Evolutionary conservation across 1,284 basidiomycete species (phyloP), one percentile per base, ranked within the genome.

Genomic region (Boletus austroedulis): DNA sequence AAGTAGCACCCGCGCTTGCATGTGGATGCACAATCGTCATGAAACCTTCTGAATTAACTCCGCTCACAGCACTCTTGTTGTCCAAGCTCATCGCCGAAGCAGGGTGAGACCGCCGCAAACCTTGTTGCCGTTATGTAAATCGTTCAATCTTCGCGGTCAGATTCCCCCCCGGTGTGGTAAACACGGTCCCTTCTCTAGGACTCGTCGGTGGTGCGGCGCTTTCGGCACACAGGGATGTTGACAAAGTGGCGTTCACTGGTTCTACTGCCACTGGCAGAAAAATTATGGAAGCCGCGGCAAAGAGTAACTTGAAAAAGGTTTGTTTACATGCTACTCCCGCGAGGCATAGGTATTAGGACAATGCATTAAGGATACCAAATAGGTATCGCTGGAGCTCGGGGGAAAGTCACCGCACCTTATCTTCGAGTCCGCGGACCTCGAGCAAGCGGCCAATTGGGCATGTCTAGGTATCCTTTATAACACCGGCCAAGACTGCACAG

Each of bases 331-430:
- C 61, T 31, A 62, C 56, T 64, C 67, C 63, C 59, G 64, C 64
- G 63, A 69, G 64, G 68, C 54, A 52, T 57, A 57, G 29, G 47
- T 51, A 59, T 55, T 56, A 51, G 54, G 51, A 53, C 50, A 53
- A 49, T 61, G 53, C 45, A 36, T 53, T 68, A 24, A 65, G 19
- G 52, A 31, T 57, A 34, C 48, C 34, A 62, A 57, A 62, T 66
- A 93, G 84, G 87, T 97, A 53, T 93, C 92, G 51, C 82, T 98
- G 62, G 95, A 98, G 76, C 86, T 98, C 32, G 95, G 95, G 52
- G 95, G 95, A 51, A 98, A 98, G 78, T 93, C 92, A n/a, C 94
- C 95, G 43, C 91, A 95, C 72, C 78, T 93, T 61, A 76, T 93
- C 60, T 92, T 93, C 66, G 86, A 91, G 69, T 90, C 89, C 54